Conservation (phyloP, 331 rosid genomes). For the Malus hybrid region DNA sequence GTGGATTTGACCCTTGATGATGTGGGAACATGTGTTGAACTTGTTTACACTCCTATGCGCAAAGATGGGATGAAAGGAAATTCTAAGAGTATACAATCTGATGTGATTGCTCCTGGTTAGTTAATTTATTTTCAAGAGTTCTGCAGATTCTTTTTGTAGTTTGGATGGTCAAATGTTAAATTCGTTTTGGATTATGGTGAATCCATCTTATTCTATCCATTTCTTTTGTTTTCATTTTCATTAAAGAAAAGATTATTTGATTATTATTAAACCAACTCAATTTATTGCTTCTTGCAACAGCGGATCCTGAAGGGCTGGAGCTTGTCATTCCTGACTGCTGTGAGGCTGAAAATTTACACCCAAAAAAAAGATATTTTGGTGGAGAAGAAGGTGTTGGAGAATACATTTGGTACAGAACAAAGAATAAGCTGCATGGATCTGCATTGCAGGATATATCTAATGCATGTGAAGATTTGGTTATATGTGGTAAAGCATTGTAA, state of each 20-base stretch:
- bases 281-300: slow-evolving; percentile 27
- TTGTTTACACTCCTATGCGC: slow-evolving; percentile 76
- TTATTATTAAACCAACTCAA: not conserved
- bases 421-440: slow-evolving; percentile 57
- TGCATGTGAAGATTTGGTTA: slow-evolving; percentile 41
- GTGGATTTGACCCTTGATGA: slow-evolving; percentile 77
- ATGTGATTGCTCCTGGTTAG: slow-evolving; percentile 66
- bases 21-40: slow-evolving; percentile 66
- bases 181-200: not conserved
- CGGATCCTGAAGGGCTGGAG: slow-evolving; percentile 75
- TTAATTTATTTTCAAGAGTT: slow-evolving; percentile 1
- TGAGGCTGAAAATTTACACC: slow-evolving; percentile 49
- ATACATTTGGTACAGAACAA: slow-evolving; percentile 66
- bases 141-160: not conserved
- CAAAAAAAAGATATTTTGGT: slow-evolving; percentile 62
- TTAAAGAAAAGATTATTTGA: not conserved
- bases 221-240: not conserved
- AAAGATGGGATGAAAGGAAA: slow-evolving; percentile 70
- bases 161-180: not conserved
- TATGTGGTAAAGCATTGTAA: slow-evolving; percentile 63
- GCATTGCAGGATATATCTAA: slow-evolving; percentile 46
- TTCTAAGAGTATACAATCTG: slow-evolving; percentile 48
- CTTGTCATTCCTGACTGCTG: slow-evolving; percentile 70
- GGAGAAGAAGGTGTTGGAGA: slow-evolving; percentile 91
- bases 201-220: not conserved